Evolutionary conservation across 306 rosid species (phyloP).

Genomic region (Pyrus communis): DNA sequence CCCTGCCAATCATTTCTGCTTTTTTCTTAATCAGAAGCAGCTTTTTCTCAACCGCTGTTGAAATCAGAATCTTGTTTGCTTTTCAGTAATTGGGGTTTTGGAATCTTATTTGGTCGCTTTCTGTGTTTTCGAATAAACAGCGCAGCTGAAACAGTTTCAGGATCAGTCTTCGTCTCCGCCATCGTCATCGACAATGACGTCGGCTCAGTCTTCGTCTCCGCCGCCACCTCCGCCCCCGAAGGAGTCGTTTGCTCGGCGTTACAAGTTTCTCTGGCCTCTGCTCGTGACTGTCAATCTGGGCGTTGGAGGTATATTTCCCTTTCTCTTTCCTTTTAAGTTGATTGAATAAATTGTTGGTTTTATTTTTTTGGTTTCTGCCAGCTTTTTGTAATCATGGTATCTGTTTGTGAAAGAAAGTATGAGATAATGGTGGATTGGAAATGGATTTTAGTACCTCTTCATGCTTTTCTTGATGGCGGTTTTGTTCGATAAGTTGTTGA

Average conservation of each 20-base stretch:
- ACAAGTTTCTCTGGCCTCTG: constrained; percentile 75
- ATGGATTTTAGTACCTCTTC: not conserved
- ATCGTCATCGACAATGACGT: constrained; percentile 24
- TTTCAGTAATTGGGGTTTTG: constrained; percentile 13
- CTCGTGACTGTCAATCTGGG: constrained; percentile 77
- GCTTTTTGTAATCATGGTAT: not conserved
- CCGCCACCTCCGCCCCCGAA: constrained; percentile 47
- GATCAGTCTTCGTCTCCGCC: constrained; percentile 35
- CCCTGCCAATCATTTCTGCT: not conserved
- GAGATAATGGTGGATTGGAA: not conserved
- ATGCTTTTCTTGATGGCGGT: not conserved
- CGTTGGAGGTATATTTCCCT: constrained; percentile 55
- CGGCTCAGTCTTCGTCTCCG: constrained; percentile 29
- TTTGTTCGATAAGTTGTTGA: not conserved
- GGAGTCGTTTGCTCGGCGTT: constrained; percentile 69
- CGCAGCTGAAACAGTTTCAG: constrained; percentile 46
- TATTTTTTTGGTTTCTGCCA: not conserved
- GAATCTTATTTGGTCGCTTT: not conserved
- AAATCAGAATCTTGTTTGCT: constrained; percentile 2
- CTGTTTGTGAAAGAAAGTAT: not conserved
- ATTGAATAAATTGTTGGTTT: not conserved
- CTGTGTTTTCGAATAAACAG: constrained; percentile 17
- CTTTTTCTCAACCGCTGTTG: not conserved
- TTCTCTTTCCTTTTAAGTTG: not conserved
- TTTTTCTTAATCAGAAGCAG: not conserved